These are phyloP conservation scores for Colletotrichum lindemuthianum DNA, from an alignment of 2,329 filamentous ascomycete species.

Conservation along the genomic window DNA sequence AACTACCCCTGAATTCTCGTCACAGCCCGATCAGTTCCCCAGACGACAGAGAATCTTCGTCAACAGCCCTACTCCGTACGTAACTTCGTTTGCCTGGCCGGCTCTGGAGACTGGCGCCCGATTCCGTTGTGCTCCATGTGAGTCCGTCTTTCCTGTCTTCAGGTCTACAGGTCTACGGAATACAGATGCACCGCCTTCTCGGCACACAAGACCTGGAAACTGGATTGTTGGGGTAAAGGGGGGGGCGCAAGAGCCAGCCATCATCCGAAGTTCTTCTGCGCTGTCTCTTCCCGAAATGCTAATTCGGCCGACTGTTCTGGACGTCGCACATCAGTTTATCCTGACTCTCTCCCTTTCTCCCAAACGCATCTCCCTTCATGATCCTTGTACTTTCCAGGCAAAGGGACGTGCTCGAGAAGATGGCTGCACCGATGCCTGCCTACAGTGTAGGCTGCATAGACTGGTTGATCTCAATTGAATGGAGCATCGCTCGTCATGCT, in stretches of 20 bases:
- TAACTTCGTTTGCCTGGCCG: slow-evolving; percentile 2
- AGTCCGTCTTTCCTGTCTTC: slow-evolving; percentile 15
- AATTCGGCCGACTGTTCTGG: slow-evolving; percentile 9
- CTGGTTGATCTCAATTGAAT: slow-evolving; percentile 10
- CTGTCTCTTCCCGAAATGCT: slow-evolving; percentile 30
- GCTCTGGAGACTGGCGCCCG: not conserved
- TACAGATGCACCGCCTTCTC: not conserved
- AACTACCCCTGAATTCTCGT: slow-evolving; percentile 19
- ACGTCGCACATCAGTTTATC: not conserved
- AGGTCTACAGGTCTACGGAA: slow-evolving; percentile 1
- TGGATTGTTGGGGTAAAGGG: slow-evolving; percentile 7
- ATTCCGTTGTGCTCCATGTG: not conserved
- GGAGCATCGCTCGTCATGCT: too few relatives aligned
- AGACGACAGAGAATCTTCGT: slow-evolving; percentile 25
- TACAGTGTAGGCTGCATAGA: too few relatives aligned
- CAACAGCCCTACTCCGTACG: not conserved
- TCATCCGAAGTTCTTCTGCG: slow-evolving; percentile 26
- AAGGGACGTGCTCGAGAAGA: slow-evolving; percentile 10
- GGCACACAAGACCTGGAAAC: slow-evolving; percentile 1
- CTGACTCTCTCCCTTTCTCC: too few relatives aligned
- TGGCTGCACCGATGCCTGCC: too few relatives aligned
- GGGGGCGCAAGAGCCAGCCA: slow-evolving; percentile 19
- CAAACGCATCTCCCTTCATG: not conserved
- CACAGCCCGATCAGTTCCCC: slow-evolving; percentile 20
- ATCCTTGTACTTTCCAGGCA: slow-evolving; percentile 2